These are phyloP conservation scores for Haemoproteus tartakovskyi DNA, from an alignment of 169 alveolate genomes.

Conservation along the genomic window DNA sequence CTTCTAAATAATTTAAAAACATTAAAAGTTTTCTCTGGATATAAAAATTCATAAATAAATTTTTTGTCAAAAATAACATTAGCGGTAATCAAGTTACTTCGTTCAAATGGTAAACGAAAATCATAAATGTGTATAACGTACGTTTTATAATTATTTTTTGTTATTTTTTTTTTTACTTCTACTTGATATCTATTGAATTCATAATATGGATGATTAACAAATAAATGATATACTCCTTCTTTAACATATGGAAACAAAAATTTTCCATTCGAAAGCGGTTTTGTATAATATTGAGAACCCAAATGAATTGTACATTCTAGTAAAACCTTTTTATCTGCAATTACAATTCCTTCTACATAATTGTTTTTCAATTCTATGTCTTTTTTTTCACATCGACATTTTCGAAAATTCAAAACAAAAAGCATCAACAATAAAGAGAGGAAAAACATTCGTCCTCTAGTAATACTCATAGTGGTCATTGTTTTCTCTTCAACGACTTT, in stretches of 20 bases:
- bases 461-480: too few relatives aligned
- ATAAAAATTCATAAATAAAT: conserved; percentile 37
- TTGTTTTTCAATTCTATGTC: conserved; percentile 51
- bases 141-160: conserved; percentile 32
- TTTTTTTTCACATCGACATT: conserved; percentile 14
- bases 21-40: conserved; percentile 25
- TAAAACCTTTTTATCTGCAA: conserved; percentile 8
- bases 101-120: conserved; percentile 41
- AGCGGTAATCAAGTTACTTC: conserved; percentile 27
- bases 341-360: conserved; percentile 45
- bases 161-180: conserved; percentile 35
- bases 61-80: conserved; percentile 26
- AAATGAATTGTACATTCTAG: conserved; percentile 39
- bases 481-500: too few relatives aligned
- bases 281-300: conserved; percentile 43
- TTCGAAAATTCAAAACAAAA: too few relatives aligned
- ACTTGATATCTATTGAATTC: conserved; percentile 55
- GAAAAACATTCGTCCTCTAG: too few relatives aligned
- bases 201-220: conserved; percentile 53
- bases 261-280: conserved; percentile 43
- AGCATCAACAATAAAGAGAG: too few relatives aligned
- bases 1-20: conserved; percentile 37
- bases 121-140: conserved; percentile 59
- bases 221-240: conserved; percentile 48
- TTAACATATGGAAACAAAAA: conserved; percentile 55